A percentile compares a stretch with the other conserved stretches of the same genome.
phyloP scores from a whole-genome alignment of 192 early-diverging fungal genomes.

The Linnemannia schmuckeri region DNA sequence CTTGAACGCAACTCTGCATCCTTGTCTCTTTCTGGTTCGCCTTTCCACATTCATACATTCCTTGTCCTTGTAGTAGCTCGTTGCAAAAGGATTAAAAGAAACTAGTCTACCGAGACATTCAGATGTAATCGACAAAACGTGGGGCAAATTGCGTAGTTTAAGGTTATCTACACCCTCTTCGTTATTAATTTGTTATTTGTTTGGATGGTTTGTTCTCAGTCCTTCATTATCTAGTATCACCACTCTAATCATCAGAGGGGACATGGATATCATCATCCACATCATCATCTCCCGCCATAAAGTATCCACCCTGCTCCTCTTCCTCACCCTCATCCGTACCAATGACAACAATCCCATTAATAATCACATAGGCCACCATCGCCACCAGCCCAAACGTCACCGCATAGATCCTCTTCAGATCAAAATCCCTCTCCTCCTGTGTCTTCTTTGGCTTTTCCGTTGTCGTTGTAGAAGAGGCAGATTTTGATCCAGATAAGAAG shows the following conservation, averaged over 20 bases:
- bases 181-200: neutral
- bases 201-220: neutral
- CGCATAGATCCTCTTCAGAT: conserved; percentile 64
- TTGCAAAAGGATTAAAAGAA: no score
- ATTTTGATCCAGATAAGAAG: conserved; percentile 21
- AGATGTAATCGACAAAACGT: neutral
- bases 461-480: conserved; percentile 13
- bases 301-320: conserved; percentile 10
- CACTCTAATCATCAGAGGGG: neutral
- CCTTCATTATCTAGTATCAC: neutral
- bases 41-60: no score
- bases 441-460: conserved; percentile 49
- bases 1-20: no score
- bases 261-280: conserved; percentile 25
- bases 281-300: conserved; percentile 56
- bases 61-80: no score
- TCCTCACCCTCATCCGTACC: conserved; percentile 62
- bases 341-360: conserved; percentile 74
- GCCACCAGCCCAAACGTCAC: conserved; percentile 62
- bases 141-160: neutral
- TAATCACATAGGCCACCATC: conserved; percentile 66
- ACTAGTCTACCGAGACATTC: no score
- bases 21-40: no score
- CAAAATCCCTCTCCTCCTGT: conserved; percentile 63
- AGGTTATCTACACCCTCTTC: neutral